Conservation (phyloP, 495 filamentous ascomycete genomes). For the Penicillium salamii region DNA sequence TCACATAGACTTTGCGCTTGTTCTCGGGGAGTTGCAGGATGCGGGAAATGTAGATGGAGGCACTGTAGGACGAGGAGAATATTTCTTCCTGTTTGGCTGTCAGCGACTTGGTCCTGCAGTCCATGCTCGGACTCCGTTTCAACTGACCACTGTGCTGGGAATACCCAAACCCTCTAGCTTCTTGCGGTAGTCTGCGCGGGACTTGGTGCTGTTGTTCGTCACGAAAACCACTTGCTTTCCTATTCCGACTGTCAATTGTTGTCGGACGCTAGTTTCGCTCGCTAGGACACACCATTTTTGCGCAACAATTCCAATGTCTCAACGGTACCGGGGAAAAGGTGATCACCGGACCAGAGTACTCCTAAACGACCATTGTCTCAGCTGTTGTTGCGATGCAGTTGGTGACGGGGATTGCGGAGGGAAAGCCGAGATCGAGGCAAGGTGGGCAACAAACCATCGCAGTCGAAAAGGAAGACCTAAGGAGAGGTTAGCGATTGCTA, state of each 20-base stretch:
- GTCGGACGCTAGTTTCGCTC: slow-evolving; percentile 1
- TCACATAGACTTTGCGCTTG: slow-evolving; percentile 88
- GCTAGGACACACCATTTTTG: slow-evolving; percentile 58
- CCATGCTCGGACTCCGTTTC: not conserved
- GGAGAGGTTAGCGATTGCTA: slow-evolving; percentile 1
- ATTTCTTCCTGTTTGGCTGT: slow-evolving; percentile 69
- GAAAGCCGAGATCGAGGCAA: slow-evolving; percentile 9
- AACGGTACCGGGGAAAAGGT: slow-evolving; percentile 75
- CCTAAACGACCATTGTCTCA: slow-evolving; percentile 51
- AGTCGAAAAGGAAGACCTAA: slow-evolving; percentile 92
- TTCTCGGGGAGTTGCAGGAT: slow-evolving; percentile 73
- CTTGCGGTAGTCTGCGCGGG: slow-evolving; percentile 84
- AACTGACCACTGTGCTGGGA: slow-evolving; percentile 59
- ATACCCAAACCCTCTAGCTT: slow-evolving; percentile 85
- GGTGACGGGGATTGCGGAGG: not conserved
- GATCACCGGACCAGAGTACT: slow-evolving; percentile 93
- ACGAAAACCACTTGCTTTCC: slow-evolving; percentile 95
- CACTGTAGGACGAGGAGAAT: slow-evolving; percentile 91
- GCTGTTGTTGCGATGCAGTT: slow-evolving; percentile 10
- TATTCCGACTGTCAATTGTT: slow-evolving; percentile 27
- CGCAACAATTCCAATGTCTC: slow-evolving; percentile 82
- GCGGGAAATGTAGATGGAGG: slow-evolving; percentile 93
- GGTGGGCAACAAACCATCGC: slow-evolving; percentile 71
- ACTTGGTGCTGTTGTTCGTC: slow-evolving; percentile 98
- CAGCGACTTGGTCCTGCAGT: slow-evolving; percentile 1